phyloP scores from a whole-genome alignment of 2,329 filamentous ascomycete genomes.

The Verticillium isaacii region DNA sequence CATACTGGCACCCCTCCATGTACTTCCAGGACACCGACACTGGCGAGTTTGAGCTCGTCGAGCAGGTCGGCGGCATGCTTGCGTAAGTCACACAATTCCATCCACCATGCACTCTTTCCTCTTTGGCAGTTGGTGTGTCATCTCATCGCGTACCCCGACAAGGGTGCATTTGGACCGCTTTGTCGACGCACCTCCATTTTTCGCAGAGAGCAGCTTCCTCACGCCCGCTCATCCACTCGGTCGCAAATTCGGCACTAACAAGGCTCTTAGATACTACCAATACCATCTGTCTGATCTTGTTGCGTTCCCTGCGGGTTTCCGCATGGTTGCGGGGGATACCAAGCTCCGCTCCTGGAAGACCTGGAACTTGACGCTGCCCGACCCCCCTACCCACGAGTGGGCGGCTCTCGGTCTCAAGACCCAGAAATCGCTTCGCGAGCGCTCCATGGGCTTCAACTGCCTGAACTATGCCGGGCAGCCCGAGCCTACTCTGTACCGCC shows the following conservation, averaged over 20 bases:
- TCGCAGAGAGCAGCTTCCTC: too few species aligned
- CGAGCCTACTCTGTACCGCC: conserved; percentile 75
- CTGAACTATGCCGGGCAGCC: conserved; percentile 67
- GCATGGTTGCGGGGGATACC: conserved; percentile 76
- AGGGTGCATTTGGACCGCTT: too few species aligned
- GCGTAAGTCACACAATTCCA: conserved; percentile 53
- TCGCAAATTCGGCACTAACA: background rate
- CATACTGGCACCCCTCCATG: conserved; percentile 77
- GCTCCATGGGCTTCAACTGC: conserved; percentile 92
- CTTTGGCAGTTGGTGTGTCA: background rate
- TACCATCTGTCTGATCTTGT: conserved; percentile 60
- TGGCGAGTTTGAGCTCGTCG: conserved; percentile 62
- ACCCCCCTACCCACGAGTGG: conserved; percentile 69
- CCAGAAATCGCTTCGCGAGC: conserved; percentile 68
- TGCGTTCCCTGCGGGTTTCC: conserved; percentile 73
- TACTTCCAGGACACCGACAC: conserved; percentile 69
- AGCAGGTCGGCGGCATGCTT: conserved; percentile 77
- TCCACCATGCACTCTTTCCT: background rate
- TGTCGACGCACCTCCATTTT: too few species aligned
- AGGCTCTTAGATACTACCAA: conserved; percentile 69
- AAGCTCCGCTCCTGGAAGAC: conserved; percentile 64
- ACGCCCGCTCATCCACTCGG: background rate
- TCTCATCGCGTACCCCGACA: background rate
- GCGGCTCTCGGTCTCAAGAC: conserved; percentile 52
- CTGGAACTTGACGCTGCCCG: conserved; percentile 60